These are phyloP conservation scores for Bassia scoparia DNA, from an alignment of 148 eudicot species.

Conservation along the genomic window DNA sequence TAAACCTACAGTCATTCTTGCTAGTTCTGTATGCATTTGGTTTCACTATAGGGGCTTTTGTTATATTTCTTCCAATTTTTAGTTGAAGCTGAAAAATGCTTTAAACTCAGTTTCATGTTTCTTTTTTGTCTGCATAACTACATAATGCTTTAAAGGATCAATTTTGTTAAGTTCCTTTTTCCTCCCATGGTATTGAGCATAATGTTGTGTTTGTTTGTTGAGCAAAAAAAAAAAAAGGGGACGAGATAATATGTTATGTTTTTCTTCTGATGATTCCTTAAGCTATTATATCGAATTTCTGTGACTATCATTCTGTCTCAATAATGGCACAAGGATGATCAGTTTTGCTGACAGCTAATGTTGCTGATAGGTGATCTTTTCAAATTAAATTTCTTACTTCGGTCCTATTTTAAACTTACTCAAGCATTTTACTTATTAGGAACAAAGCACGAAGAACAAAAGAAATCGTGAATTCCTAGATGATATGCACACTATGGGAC, in stretches of 20 bases:
- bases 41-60: not conserved
- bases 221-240: not conserved
- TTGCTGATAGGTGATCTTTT: too few species aligned
- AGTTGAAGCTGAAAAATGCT: slow-evolving; percentile 6
- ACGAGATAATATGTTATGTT: not conserved
- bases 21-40: not conserved
- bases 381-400: too few species aligned
- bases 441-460: too few species aligned
- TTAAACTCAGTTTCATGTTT: not conserved
- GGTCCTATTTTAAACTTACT: too few species aligned
- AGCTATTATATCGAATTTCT: not conserved
- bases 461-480: too few species aligned
- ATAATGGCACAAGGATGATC: not conserved
- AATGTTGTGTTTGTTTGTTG: not conserved
- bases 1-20: not conserved
- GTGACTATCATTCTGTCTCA: not conserved
- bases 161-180: not conserved
- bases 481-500: too few species aligned
- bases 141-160: not conserved
- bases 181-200: not conserved
- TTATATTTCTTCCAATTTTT: not conserved
- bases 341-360: slow-evolving; percentile 8
- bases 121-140: not conserved
- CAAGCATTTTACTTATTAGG: too few species aligned
- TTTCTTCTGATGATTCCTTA: not conserved